Percentiles rank a stretch among this genome's conserved stretches.
Conservation (phyloP, 2,329 filamentous ascomycete species). For the Colletotrichum limetticola region DNA sequence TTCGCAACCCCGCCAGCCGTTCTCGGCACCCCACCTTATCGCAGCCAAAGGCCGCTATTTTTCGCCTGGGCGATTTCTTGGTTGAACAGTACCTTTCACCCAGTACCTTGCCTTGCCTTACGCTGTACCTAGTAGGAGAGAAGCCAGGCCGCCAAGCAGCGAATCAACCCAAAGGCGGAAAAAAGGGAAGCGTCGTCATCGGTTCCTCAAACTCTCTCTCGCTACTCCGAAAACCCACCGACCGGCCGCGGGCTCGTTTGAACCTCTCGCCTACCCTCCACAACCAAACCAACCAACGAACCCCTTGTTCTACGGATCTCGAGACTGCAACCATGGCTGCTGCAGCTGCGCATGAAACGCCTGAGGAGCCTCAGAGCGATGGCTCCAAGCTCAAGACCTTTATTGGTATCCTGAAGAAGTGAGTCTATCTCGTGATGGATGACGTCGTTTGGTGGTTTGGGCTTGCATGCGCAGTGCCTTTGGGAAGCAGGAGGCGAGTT, state of each 20-base stretch:
- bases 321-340: conserved; percentile 47
- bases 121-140: too few species aligned
- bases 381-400: conserved; percentile 91
- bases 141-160: neutral
- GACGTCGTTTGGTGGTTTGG: conserved; percentile 1
- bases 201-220: neutral
- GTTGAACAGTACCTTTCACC: neutral
- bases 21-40: conserved; percentile 35
- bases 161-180: neutral
- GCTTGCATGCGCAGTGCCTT: neutral
- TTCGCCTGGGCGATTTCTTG: conserved; percentile 20
- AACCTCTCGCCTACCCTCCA: neutral
- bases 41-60: conserved; percentile 29
- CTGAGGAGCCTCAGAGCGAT: conserved; percentile 72
- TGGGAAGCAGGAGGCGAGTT: neutral
- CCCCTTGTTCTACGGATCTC: neutral
- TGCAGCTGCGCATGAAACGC: conserved; percentile 46
- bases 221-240: neutral
- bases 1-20: conserved; percentile 29
- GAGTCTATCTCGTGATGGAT: conserved; percentile 48
- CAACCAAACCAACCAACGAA: neutral
- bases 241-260: neutral
- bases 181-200: conserved; percentile 28
- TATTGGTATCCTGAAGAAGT: conserved; percentile 88
- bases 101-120: neutral